Evolutionary conservation across 257 asterid genomes (phyloP).

Genomic region (Rhazya stricta): DNA sequence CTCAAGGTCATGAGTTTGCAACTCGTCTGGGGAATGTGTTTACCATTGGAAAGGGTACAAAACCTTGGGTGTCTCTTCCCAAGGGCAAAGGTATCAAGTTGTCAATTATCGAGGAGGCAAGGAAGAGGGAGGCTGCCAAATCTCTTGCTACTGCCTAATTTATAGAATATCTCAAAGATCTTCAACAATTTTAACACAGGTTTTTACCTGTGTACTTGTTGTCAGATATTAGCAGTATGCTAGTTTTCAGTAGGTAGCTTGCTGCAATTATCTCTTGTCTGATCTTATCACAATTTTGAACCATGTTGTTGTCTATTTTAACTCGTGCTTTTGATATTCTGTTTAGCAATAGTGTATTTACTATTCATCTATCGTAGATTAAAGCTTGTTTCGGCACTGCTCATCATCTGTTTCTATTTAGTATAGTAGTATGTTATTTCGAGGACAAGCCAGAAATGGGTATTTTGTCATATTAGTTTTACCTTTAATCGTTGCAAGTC

Average conservation of each 20-base stretch:
- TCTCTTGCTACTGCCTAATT: conserved; percentile 43
- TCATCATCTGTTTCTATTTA: no score
- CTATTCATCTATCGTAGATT: no score
- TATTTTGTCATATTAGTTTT: no score
- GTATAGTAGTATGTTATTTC: no score
- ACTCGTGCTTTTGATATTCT: background rate
- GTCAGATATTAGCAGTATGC: background rate
- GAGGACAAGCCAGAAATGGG: no score
- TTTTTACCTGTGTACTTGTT: background rate
- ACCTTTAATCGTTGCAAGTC: no score
- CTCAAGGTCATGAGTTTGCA: conserved; percentile 67
- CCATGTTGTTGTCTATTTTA: background rate
- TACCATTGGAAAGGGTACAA: conserved; percentile 65
- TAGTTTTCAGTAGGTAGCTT: background rate
- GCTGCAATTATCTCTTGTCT: background rate
- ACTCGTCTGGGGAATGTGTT: conserved; percentile 64
- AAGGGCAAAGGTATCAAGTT: conserved; percentile 73
- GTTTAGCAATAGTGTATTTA: no score
- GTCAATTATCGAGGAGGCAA: conserved; percentile 62
- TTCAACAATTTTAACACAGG: background rate
- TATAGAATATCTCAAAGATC: background rate
- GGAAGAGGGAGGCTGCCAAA: conserved; percentile 59
- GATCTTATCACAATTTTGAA: background rate
- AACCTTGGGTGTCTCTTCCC: conserved; percentile 75
- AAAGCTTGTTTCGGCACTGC: no score